Percentiles rank a stretch among this genome's conserved stretches.
These are phyloP conservation scores for Coemansia sp. DNA, from an alignment of 192 early-diverging fungal species.

Conservation along the genomic window DNA sequence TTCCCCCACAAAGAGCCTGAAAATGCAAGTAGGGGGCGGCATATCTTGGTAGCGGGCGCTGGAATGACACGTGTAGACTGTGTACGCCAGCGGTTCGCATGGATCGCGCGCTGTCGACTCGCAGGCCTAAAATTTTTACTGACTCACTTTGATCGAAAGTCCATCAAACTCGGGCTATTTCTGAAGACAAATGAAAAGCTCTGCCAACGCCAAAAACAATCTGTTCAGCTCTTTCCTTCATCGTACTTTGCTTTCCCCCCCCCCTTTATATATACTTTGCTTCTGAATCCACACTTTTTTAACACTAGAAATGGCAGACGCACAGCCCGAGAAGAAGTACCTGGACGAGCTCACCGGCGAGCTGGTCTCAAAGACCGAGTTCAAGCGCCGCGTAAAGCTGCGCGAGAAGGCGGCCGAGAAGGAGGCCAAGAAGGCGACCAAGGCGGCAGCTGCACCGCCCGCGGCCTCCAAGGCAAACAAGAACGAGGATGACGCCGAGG, in stretches of 20 bases:
- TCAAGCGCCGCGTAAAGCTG: slow-evolving; percentile 88
- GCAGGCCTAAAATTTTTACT: slow-evolving; percentile 7
- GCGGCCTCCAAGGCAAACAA: slow-evolving; percentile 50
- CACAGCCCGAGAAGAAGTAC: slow-evolving; percentile 57
- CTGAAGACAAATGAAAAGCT: not conserved
- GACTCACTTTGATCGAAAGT: not conserved
- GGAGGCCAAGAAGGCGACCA: slow-evolving; percentile 76
- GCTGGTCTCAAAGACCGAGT: slow-evolving; percentile 93
- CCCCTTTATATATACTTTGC: not conserved
- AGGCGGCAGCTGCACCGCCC: slow-evolving; percentile 56
- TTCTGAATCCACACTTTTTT: not conserved
- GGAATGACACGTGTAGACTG: too few relatives aligned
- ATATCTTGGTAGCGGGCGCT: not conserved
- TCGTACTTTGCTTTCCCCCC: not conserved
- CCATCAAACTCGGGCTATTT: not conserved
- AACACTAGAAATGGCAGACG: slow-evolving; percentile 23
- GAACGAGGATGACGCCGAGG: slow-evolving; percentile 72
- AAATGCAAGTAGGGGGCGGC: not conserved
- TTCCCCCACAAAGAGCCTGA: too few relatives aligned
- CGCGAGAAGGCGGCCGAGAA: slow-evolving; percentile 91
- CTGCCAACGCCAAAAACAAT: not conserved
- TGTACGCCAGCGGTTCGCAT: not conserved
- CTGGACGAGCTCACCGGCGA: slow-evolving; percentile 87
- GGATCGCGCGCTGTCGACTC: not conserved
- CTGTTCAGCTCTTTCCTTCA: not conserved